Evolutionary conservation across 768 basidiomycete species (phyloP).

Genomic region (Mycena vulgaris): DNA sequence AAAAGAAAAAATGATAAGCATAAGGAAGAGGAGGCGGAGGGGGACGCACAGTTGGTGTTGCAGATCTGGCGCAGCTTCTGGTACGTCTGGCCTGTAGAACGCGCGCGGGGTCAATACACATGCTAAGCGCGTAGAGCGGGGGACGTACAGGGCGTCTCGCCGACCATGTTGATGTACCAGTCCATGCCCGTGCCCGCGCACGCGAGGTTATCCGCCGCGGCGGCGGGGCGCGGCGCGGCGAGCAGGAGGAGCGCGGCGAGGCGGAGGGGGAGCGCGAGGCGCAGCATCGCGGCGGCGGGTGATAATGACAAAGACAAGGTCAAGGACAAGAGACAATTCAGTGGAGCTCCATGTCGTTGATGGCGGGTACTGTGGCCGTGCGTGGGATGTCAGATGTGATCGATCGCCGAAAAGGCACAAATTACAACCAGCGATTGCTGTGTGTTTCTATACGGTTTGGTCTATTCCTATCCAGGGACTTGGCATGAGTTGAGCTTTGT

Average conservation of each 20-base stretch:
- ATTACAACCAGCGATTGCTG: too few relatives aligned
- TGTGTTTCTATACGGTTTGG: too few relatives aligned
- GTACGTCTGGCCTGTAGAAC: constrained; percentile 42
- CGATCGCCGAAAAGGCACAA: too few relatives aligned
- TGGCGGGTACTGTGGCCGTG: too few relatives aligned
- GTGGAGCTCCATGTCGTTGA: too few relatives aligned
- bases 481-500: too few relatives aligned
- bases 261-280: background rate
- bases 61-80: constrained; percentile 47
- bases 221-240: background rate
- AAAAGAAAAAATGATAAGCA: background rate
- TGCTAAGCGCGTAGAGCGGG: background rate
- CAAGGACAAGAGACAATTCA: too few relatives aligned
- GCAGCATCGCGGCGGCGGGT: too few relatives aligned
- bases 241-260: background rate
- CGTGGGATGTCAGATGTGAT: too few relatives aligned
- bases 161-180: constrained; percentile 46
- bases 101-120: background rate
- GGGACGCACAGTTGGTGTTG: constrained; percentile 38
- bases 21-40: background rate
- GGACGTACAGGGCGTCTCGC: constrained; percentile 47
- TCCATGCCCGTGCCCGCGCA: constrained; percentile 44
- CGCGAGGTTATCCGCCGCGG: constrained; percentile 39
- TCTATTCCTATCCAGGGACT: too few relatives aligned
- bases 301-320: too few relatives aligned